Base-by-base conservation (phyloP, 192 early-diverging fungal genomes). In the Paraglomus occultum region DNA sequence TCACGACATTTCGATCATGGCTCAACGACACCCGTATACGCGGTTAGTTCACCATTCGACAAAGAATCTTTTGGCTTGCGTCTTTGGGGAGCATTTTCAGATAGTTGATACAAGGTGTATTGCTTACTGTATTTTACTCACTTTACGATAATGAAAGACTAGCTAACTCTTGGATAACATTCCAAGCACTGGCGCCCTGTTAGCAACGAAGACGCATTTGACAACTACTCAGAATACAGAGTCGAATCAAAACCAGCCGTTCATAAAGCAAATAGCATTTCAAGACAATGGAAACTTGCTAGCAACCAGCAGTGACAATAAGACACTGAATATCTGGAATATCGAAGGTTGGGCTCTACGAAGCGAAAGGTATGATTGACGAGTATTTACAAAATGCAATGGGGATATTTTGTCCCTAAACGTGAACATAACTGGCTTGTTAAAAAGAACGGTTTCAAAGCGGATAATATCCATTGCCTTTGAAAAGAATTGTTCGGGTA, bases 401-500 rank as follows among this genome's bases (percentile, higher is more conserved):
- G 59, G 51, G n/a, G 42, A 44, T 8, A n/a, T 8, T 8, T 47
- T n/a, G 12, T 39, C 8, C 48, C 59, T 52, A 47, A 72, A 14
- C 65, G 49, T 70, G 77, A 53, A 50, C 14, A 22, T 70, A 67
- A 23, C 31, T 5, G 11, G 43, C 64, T 20, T 80, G 67, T 42
- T 20, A 9, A 18, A 50, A 48, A 80, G 85, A 72, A 74, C 78
- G 3, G 73, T 83, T 15, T 51, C 83, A 43, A 96, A 96, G 70
- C 90, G 94, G 47, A 80, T 83, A n/a, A 94, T 89, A 68, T 82
- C 86, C 2, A 65, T 97, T 10, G 69, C 73, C 18, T 96, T 94
- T 71, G 85, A 86, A 50, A 80, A 80, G 0, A 74, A 86, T 48
- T 88, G 85, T 14, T 79, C 73, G 11, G 46, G 82, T 51, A 72